Base-by-base conservation (phyloP, 352 stramenopile species). In the Phytophthora pinifolia region DNA sequence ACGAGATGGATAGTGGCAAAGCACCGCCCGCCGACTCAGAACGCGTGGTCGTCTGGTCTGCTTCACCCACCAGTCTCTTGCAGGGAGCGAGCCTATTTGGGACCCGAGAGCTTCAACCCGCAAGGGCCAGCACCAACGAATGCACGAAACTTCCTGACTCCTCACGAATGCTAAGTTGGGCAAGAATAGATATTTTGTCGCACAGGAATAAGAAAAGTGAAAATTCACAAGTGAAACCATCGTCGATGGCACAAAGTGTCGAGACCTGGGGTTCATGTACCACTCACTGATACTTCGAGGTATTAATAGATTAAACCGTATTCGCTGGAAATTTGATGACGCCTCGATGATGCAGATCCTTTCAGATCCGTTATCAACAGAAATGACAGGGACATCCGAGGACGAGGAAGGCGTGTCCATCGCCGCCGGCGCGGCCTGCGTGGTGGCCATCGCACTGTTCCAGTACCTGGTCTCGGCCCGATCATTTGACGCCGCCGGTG, bases 401-500 rank as follows among this genome's bases (percentile, higher is more conserved):
- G 9, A 22, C 17, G 4, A 20, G 22, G 22, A 4, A 27, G 34
- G 46, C 17, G 37, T 69, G 22, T 67, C 57, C 5, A 44, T 70
- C 15, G 37, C 22, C 4, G 63, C 47, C 3, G 47, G 18, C 17
- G 49, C 22, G 3, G 52, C 38, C 7, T 76, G 63, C 43, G 50
- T 73, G 37, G 62, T 43, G 34, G 49, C 18, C 32, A 75, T 75
- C 37, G 17, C 74, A 15, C 15, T 65, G 27, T 80, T 77, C 49
- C 71, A 80, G 61, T 77, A 67, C 48, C 20, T 80, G 22, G 48
- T 76, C 15, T 64, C 67, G 3, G 38, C 54, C 27, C 51, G 47
- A 14, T 27, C 50, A 6, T n/a, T 48, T 4, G 14, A 44, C 14
- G 29, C n/a, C n/a, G n/a, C 52, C 22, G 22, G 22, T 3, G 22